Evolutionary conservation across 805 yeast species (phyloP).

Genomic region (Ogataea paraovalis): DNA sequence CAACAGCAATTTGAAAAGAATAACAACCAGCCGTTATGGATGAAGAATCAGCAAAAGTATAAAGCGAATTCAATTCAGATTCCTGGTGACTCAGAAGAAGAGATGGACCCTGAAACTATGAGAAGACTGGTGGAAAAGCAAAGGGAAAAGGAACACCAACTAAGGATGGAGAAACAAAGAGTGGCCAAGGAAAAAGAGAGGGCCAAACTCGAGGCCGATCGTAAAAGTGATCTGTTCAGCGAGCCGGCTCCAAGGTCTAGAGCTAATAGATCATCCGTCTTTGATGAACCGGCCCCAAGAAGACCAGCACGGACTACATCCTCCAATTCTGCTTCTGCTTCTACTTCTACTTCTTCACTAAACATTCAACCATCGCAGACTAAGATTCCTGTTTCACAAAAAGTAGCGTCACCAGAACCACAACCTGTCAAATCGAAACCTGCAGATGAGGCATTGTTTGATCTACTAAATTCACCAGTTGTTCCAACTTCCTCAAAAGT

Average conservation of each 20-base stretch:
- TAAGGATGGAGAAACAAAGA: conserved; percentile 17
- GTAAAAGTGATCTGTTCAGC: conserved; percentile 7
- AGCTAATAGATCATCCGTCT: conserved; percentile 1
- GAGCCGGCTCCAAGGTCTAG: conserved; percentile 9
- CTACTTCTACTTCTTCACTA: background rate
- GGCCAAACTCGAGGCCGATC: conserved; percentile 13
- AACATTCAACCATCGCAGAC: background rate
- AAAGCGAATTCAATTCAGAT: conserved; percentile 34
- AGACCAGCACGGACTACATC: conserved; percentile 6
- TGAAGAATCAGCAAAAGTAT: conserved; percentile 54
- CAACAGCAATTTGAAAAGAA: conserved; percentile 28
- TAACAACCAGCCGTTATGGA: conserved; percentile 64
- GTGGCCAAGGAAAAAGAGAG: conserved; percentile 5
- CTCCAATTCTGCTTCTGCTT: no score
- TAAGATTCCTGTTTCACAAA: background rate
- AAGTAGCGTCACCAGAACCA: background rate
- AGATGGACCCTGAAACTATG: conserved; percentile 41
- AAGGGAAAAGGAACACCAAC: conserved; percentile 34
- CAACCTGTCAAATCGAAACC: conserved; percentile 7
- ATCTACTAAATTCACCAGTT: conserved; percentile 25
- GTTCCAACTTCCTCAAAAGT: background rate
- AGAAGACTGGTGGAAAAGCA: conserved; percentile 36
- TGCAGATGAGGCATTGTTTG: conserved; percentile 25
- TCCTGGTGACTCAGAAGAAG: conserved; percentile 42
- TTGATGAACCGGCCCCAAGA: conserved; percentile 17